Base-by-base conservation (phyloP, 2,329 filamentous ascomycete genomes). In the Tolypocladium tropicale region DNA sequence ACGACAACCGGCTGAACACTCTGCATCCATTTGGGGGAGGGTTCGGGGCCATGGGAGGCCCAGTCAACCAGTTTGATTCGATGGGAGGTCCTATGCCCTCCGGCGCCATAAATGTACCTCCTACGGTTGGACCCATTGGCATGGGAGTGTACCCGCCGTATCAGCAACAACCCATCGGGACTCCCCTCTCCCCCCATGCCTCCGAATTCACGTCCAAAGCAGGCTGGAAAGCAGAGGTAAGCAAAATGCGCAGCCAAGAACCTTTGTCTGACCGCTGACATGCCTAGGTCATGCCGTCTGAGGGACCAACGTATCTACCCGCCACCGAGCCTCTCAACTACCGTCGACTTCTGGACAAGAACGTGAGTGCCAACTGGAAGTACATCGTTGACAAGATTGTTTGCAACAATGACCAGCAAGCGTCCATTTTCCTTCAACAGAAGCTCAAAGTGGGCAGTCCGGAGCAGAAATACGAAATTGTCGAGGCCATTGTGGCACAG, bases 331-430 rank as follows among this genome's bases (percentile, higher is more conserved):
- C 93, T 12, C 81, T 97, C 65, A 97, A 99, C 73, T 99, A 97
- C 67, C 91, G 94, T 58, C 91, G 92, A 56, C 81, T 99, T 41
- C 83, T 97, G 51, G 94, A 99, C 68, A 91, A 92, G 67, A 96
- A 93, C 68, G 90, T 95, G 72, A 95, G 89, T 67, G 97, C 93
- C 75, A 95, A 99, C 76, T 99, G 93, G 94, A 95, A 94, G 75
- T 96, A 96, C 70, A 96, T 99, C 64, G 94, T 99, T 55, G 93
- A 99, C 76, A 97, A 97, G 78, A 99, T 99, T 68, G 92, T 99
- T 62, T 95, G 90, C 82, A 96, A 92, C 76, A 97, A 99, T 71
- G 94, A 99, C 68, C 94, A 99, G 72, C 94, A 99, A 73, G 94
- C 95, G 11, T 99, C 94, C 2, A 97, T 99, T 66, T 99, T 99